Evolutionary conservation across 768 basidiomycete species (phyloP).

Genomic region (Lentinula boryana): DNA sequence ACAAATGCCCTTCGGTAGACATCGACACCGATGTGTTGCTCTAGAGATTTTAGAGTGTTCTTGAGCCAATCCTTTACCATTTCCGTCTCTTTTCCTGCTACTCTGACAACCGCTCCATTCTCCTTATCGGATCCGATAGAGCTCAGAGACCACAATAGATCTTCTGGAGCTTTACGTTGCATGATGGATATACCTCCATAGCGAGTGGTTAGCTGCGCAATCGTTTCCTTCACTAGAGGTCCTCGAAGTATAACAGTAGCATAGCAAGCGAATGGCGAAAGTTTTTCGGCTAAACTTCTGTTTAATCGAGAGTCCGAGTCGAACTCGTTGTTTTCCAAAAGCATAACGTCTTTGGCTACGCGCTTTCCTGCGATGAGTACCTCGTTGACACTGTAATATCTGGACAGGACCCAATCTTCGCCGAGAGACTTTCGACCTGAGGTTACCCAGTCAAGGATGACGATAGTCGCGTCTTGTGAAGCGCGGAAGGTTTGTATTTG

Average conservation of each 20-base stretch:
- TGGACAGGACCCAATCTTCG: constrained; percentile 87
- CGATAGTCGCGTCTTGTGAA: constrained; percentile 49
- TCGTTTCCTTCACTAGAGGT: constrained; percentile 43
- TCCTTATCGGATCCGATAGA: constrained; percentile 30
- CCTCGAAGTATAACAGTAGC: constrained; percentile 82
- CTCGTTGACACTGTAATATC: constrained; percentile 84
- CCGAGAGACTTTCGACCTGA: constrained; percentile 78
- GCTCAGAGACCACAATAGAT: constrained; percentile 81
- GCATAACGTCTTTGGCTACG: constrained; percentile 70
- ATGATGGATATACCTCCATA: constrained; percentile 61
- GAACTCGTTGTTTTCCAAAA: constrained; percentile 52
- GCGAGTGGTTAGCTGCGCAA: constrained; percentile 39
- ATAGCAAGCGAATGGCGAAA: constrained; percentile 86
- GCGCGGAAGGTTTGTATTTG: constrained; percentile 81
- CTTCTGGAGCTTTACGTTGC: constrained; percentile 48
- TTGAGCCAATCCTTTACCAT: constrained; percentile 66
- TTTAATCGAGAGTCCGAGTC: constrained; percentile 20
- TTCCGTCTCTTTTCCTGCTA: constrained; percentile 75
- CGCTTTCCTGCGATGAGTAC: constrained; percentile 59
- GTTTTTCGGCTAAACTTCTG: constrained; percentile 50
- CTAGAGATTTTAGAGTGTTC: constrained; percentile 42
- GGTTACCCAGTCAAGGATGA: constrained; percentile 89
- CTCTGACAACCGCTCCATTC: constrained; percentile 56
- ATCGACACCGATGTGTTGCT: constrained; percentile 54
- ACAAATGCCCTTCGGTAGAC: constrained; percentile 59